phyloP scores from a whole-genome alignment of 2,329 filamentous ascomycete genomes.

The Penicillium sp. region DNA sequence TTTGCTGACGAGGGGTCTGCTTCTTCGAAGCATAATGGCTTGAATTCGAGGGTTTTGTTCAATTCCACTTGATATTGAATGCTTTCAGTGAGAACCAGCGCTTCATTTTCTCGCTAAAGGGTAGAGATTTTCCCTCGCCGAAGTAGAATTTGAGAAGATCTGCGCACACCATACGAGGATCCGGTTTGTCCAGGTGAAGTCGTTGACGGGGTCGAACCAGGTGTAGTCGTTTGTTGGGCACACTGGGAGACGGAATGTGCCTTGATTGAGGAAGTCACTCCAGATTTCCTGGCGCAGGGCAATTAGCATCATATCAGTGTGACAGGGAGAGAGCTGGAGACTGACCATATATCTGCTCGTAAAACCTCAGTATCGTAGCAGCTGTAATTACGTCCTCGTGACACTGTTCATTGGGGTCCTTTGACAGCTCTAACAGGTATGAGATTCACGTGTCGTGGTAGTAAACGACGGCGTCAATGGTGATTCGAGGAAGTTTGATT shows the following conservation, averaged over 20 bases:
- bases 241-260: conserved; percentile 55
- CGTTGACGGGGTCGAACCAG: conserved; percentile 51
- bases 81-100: too few species aligned
- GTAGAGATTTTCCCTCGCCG: too few species aligned
- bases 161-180: conserved; percentile 55
- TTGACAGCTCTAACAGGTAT: conserved; percentile 32
- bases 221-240: conserved; percentile 55
- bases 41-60: too few species aligned
- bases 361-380: conserved; percentile 58
- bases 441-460: conserved; percentile 33
- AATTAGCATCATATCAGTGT: conserved; percentile 33
- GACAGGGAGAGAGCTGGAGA: conserved; percentile 28
- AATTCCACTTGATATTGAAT: too few species aligned
- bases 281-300: conserved; percentile 52
- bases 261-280: conserved; percentile 45
- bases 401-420: conserved; percentile 33
- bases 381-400: conserved; percentile 59
- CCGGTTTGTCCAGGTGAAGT: conserved; percentile 62
- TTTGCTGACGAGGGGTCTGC: too few species aligned
- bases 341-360: conserved; percentile 60
- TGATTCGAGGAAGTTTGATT: conserved; percentile 6
- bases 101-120: too few species aligned
- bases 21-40: too few species aligned
- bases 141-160: too few species aligned
- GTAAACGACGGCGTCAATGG: conserved; percentile 23